Percentiles rank a stretch among this genome's conserved stretches.
Evolutionary conservation across 306 rosid species (phyloP).

Genomic region (Vicia sativa): DNA sequence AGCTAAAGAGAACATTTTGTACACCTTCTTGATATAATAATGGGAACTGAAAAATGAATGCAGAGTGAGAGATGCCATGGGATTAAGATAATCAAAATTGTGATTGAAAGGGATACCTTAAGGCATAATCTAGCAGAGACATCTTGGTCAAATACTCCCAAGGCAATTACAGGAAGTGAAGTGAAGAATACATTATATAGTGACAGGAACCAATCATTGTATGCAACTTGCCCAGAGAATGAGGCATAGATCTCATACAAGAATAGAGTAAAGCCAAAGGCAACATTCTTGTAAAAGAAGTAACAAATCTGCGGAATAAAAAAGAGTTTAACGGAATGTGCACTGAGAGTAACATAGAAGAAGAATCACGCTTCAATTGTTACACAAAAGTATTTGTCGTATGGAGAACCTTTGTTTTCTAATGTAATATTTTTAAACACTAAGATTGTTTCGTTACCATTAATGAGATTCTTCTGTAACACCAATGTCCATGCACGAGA

Average conservation of each 20-base stretch:
- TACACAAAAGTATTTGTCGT: background rate
- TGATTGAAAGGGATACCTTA: slow-evolving; percentile 53
- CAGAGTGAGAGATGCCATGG: slow-evolving; percentile 3
- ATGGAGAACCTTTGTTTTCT: background rate
- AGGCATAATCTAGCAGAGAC: slow-evolving; percentile 75
- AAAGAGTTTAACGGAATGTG: slow-evolving; percentile 28
- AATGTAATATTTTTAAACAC: background rate
- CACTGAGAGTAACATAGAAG: slow-evolving; percentile 9
- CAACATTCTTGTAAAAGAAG: slow-evolving; percentile 93
- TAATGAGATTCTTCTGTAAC: slow-evolving; percentile 91
- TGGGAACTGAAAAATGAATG: slow-evolving; percentile 64
- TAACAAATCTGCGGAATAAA: slow-evolving; percentile 75
- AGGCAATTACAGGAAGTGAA: slow-evolving; percentile 91
- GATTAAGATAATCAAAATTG: background rate
- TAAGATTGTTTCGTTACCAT: slow-evolving; percentile 54
- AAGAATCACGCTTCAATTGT: background rate
- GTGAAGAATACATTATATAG: slow-evolving; percentile 87
- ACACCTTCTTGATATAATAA: slow-evolving; percentile 90
- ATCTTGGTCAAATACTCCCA: slow-evolving; percentile 92
- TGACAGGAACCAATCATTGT: slow-evolving; percentile 85
- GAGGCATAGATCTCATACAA: slow-evolving; percentile 75
- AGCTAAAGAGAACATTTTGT: slow-evolving; percentile 79
- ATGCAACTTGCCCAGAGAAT: slow-evolving; percentile 76
- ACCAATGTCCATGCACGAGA: slow-evolving; percentile 98
- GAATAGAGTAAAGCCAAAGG: slow-evolving; percentile 81